Base-by-base conservation (phyloP, 106 monocot genomes). In the Amphibolis antarctica region DNA sequence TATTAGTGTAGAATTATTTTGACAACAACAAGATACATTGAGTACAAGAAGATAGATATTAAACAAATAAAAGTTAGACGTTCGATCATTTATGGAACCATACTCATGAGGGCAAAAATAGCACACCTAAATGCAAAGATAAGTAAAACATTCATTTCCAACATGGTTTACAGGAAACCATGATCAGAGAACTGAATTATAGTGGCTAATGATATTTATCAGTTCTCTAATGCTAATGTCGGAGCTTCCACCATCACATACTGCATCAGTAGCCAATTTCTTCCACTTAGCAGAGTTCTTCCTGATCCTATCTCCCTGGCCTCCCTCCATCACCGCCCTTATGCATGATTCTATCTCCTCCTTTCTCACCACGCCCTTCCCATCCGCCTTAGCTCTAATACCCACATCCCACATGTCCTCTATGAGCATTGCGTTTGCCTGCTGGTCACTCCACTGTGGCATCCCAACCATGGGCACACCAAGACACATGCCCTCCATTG, bases 401-500 rank as follows among this genome's bases (percentile, higher is more conserved):
- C 68, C 68, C n/a, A 58, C 46, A 6, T n/a, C 46, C 86, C 86
- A 86, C 14, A 64, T 70, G 10, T 77, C 81, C 50, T 83, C 79
- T 25, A 91, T 59, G 17, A 72, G 75, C 76, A 74, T 83, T 0
- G 83, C 86, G 43, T 86, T 78, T 50, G 81, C 79, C 15, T 24
- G 47, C 80, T 78, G 68, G 71, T 83, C 28, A 25, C 72, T 83
- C 90, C 83, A 86, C 68, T 75, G 77, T 25, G 83, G 83, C 55
- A 83, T 17, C 18, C 46, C 79, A 44, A 79, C 78, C 77, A 87
- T 65, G 15, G 77, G 80, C 62, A 83, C 69, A 0, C 83, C 83
- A 6, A 69, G 42, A 27, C 60, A 42, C 11, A 91, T 0, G 0
- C 67, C 83, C 63, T 83, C 80, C 66, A 74, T 55, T 12, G 86